Base-by-base conservation (phyloP, 1,284 basidiomycete genomes). In the Rhodotorula sp. region DNA sequence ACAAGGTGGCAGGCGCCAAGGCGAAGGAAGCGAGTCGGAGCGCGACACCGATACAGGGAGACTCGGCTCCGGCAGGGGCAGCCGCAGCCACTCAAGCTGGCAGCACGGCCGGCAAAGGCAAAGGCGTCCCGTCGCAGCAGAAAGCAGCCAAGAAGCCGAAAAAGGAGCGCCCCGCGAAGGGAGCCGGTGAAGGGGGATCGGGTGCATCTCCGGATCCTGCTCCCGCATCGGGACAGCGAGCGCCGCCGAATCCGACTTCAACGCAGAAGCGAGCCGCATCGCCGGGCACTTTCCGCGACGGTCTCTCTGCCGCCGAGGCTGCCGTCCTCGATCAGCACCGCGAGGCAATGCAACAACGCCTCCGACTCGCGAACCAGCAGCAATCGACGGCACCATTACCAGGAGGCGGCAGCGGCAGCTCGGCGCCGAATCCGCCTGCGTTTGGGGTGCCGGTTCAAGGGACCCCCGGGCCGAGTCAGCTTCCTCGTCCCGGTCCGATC, bases 241-340 rank as follows among this genome's bases (percentile, higher is more conserved):
- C 60, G 45, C 29, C 60, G 51, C n/a, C n/a, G 51, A 62, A 42
- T 66, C 62, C 29, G 62, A 44, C 5, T 53, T 62, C 5, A 5
- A 42, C 55, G 55, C 62, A 22, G 65, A 56, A 53, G 22, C 60
- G 59, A 42, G 48, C 46, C 60, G 46, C 30, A 1, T 8, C 58
- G 18, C 18, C 58, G 6, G 18, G n/a, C 7, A 26, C n/a, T n/a
- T 44, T 26, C 44, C 58, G 42, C 12, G 42, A n/a, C 2, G 37
- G 12, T 10, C 26, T 51, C 22, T 33, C 55, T 5, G 3, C 30
- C 18, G 55, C 55, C 30, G 53, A 54, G 26, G n/a, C n/a, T 17
- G 53, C 53, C 26, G n/a, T 54, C 10, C 53, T 54, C 53, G 53
- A 54, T 3, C 53, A 54, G 53, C 53, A 60, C 30, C 59, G 53